Evolutionary conservation across 352 stramenopile genomes (phyloP), one percentile per base, ranked within the genome.

Genomic region (Pythium apleroticum): DNA sequence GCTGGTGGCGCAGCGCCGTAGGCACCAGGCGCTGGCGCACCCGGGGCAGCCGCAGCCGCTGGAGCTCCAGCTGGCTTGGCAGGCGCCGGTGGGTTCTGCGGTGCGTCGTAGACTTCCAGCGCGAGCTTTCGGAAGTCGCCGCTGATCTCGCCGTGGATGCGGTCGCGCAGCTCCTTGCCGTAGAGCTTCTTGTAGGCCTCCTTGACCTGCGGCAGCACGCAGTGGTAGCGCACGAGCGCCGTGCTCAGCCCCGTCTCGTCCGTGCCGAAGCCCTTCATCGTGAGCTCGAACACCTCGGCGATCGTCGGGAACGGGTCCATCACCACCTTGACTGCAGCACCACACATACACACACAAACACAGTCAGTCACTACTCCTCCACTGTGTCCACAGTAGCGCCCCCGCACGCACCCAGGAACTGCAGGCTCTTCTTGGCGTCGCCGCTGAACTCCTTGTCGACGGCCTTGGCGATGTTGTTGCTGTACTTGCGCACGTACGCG

Each of bases 401-500:
- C n/a, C 33, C 10, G 12, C 4, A 39, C 33, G 33, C 15, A 39
- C 33, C 33, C 75, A 90, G 63, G 52, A 86, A 89, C 52, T 78
- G 78, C 28, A 94, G 80, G 62, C 68, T 79, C 35, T 78, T 81
- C 73, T 90, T 89, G 37, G 85, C 85, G 53, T 91, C 79, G 6
- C 85, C 85, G 37, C 83, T 89, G 50, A 94, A 94, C 68, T 94
- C 85, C 63, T 88, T 92, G 35, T 94, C 78, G 9, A 94, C 68
- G 4, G 85, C 85, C 57, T 89, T 88, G 25, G 72, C 74, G 52
- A 94, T 87, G 58, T 87, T 87, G 68, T 92, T 88, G 68, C 77
- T 87, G 73, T 92, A 88, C 77, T 92, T 90, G 65, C 72, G 70
- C 35, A 85, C 72, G 63, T 94, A 94, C 43, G 83, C 85, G 0